Conservation (phyloP, 2,329 filamentous ascomycete genomes). For the Beauveria caledonica region DNA sequence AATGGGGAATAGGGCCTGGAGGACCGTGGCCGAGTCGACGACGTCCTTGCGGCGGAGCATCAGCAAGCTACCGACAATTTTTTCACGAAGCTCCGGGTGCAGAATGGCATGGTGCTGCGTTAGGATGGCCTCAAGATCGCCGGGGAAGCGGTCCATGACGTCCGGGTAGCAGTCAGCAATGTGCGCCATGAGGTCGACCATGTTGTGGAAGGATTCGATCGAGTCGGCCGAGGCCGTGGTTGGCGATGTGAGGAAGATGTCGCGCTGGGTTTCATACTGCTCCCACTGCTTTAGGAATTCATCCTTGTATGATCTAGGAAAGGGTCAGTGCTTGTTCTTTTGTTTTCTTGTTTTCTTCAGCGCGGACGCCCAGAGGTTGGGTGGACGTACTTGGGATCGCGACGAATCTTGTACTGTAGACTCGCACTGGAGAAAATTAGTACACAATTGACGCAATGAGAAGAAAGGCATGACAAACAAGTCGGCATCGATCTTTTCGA, state of each 20-base stretch:
- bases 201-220: conserved; percentile 76
- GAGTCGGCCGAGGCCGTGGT: conserved; percentile 68
- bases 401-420: conserved; percentile 83
- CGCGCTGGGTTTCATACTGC: conserved; percentile 84
- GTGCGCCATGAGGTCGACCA: conserved; percentile 90
- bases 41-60: conserved; percentile 85
- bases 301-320: conserved; percentile 68
- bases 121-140: conserved; percentile 74
- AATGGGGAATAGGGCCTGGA: conserved; percentile 91
- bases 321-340: neutral
- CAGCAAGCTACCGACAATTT: conserved; percentile 85
- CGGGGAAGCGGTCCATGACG: conserved; percentile 67
- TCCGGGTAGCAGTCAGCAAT: conserved; percentile 88
- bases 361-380: neutral
- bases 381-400: conserved; percentile 64
- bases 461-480: conserved; percentile 42
- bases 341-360: neutral
- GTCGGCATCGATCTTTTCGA: conserved; percentile 93
- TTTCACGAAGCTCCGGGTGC: conserved; percentile 80
- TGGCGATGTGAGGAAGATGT: conserved; percentile 84
- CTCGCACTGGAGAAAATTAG: conserved; percentile 53
- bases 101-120: conserved; percentile 74
- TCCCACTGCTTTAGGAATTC: conserved; percentile 84
- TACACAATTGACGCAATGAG: neutral
- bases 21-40: conserved; percentile 72